Evolutionary conservation across 257 asterid species (phyloP).

Genomic region (Penstemon eatonii): DNA sequence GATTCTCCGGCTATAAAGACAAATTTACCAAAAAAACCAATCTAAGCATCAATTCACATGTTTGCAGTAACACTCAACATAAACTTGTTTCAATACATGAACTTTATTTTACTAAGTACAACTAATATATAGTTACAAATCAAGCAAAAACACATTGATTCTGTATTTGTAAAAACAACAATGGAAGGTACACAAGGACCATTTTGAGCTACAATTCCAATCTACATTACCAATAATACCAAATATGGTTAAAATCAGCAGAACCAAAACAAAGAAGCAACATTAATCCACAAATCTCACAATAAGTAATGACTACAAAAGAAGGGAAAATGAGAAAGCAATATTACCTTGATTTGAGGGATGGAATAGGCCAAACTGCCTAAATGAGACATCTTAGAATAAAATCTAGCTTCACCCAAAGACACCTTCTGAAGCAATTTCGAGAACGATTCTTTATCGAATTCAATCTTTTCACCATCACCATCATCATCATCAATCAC

Average conservation of each 20-base stretch:
- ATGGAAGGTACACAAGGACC: neutral
- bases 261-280: neutral
- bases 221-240: constrained; percentile 10
- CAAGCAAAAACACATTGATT: neutral
- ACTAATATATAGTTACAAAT: neutral
- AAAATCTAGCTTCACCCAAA: constrained; percentile 73
- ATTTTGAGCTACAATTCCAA: neutral
- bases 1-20: constrained; percentile 62
- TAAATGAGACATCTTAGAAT: constrained; percentile 75
- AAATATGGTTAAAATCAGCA: neutral
- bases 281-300: constrained; percentile 8
- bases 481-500: constrained; percentile 48
- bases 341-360: constrained; percentile 73
- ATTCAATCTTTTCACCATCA: constrained; percentile 47
- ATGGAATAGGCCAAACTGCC: constrained; percentile 87
- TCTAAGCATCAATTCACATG: constrained; percentile 2
- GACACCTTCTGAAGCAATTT: constrained; percentile 78
- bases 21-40: constrained; percentile 10
- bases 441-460: constrained; percentile 69
- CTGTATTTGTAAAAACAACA: constrained; percentile 1
- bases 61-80: neutral
- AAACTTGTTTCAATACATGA: neutral
- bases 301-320: neutral
- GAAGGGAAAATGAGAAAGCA: neutral
- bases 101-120: too few relatives aligned